phyloP scores from a whole-genome alignment of 805 yeast genomes.

The Candida berthetii region DNA sequence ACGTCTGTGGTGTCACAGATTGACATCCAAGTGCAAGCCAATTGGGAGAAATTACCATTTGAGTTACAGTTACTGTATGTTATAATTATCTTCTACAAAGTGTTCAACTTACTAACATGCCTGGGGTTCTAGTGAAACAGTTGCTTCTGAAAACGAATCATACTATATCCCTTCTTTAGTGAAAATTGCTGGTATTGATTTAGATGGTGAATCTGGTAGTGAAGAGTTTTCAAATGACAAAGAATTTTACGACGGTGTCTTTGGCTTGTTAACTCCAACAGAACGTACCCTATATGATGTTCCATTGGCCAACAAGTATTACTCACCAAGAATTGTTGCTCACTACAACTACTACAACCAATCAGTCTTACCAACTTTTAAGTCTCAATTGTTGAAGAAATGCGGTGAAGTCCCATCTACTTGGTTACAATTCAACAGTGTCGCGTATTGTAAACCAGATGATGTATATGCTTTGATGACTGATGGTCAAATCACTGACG shows the following conservation, averaged over 20 bases:
- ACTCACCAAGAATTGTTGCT: constrained; percentile 59
- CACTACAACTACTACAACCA: constrained; percentile 48
- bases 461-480: constrained; percentile 79
- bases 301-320: constrained; percentile 28
- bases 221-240: constrained; percentile 8
- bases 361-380: constrained; percentile 22
- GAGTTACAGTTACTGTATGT: constrained; percentile 19
- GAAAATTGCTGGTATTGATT: constrained; percentile 5
- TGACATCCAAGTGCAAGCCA: constrained; percentile 15
- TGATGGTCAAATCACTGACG: constrained; percentile 20
- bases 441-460: constrained; percentile 55
- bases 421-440: constrained; percentile 48
- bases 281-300: constrained; percentile 17
- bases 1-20: constrained; percentile 1
- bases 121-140: constrained; percentile 13
- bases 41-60: constrained; percentile 22
- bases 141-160: constrained; percentile 17
- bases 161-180: constrained; percentile 8
- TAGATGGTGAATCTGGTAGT: constrained; percentile 2
- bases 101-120: constrained; percentile 1
- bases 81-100: background rate
- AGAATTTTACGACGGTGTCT: constrained; percentile 11
- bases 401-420: constrained; percentile 24
- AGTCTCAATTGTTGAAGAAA: constrained; percentile 12
- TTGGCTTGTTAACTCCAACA: constrained; percentile 9